phyloP scores from a whole-genome alignment of 2,329 filamentous ascomycete species.

The Arthrobotrys sphaeroides region DNA sequence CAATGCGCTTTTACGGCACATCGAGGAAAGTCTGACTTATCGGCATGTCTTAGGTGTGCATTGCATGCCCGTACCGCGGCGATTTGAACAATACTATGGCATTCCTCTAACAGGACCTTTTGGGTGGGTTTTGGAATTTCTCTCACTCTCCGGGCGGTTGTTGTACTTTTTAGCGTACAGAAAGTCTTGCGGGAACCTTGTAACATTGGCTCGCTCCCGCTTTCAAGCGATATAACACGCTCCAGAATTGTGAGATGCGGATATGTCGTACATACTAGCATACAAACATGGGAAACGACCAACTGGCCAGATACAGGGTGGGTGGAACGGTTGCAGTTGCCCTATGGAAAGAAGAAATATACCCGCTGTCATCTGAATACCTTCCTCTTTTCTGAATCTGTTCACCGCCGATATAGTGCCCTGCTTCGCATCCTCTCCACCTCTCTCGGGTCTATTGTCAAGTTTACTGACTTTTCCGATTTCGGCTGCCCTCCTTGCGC shows the following conservation, averaged over 20 bases:
- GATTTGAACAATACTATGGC: not conserved
- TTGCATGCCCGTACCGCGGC: not conserved
- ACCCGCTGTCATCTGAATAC: not conserved
- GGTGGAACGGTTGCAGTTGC: not conserved
- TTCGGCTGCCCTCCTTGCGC: not conserved
- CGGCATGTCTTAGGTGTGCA: conserved; percentile 13
- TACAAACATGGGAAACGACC: not conserved
- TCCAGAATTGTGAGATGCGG: not conserved
- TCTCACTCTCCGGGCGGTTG: not conserved
- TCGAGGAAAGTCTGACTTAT: not conserved
- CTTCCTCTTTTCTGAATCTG: not conserved
- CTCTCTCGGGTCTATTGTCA: conserved; percentile 3
- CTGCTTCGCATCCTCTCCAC: conserved; percentile 4
- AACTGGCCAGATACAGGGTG: not conserved
- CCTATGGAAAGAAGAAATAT: not conserved
- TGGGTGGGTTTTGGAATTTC: not conserved
- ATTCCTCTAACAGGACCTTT: not conserved
- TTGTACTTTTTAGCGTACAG: not conserved
- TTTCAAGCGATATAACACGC: not conserved
- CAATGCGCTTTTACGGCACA: not conserved
- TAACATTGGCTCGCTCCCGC: not conserved
- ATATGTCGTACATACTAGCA: conserved; percentile 7
- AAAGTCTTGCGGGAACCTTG: not conserved
- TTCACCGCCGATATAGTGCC: conserved; percentile 25
- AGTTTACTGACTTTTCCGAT: not conserved